Evolutionary conservation across 352 stramenopile genomes (phyloP), one percentile per base, ranked within the genome.

Genomic region (Phytopythium chamaehyphon): DNA sequence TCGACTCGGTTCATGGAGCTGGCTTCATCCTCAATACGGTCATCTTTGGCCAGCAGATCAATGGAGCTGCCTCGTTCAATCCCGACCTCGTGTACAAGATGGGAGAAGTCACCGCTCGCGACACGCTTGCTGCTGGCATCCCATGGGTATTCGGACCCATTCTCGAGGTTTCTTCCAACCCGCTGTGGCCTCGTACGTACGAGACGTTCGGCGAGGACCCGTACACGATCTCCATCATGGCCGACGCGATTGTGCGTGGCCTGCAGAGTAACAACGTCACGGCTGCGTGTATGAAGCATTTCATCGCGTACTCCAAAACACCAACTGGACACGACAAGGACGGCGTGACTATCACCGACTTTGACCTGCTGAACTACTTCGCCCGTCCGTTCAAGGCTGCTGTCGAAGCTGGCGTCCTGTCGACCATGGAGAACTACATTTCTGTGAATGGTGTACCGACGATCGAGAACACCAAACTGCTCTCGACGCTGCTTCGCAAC

Each of bases 121-220:
- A 97, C 55, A 97, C 87, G 0, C 57, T 76, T 19, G 84, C 83
- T 7, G 88, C 77, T 0, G 90, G 87, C 1, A 88, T 97, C 21
- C 69, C 71, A 3, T 97, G 88, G 88, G 51, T 97, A 1, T 97
- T 97, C 62, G 70, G 69, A 18, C 90, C 90, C 0, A 84, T 96
- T 18, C 61, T 86, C 2, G 79, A 90, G 46, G 64, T 98, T 45
- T 76, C 77, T 0, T 79, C 84, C 44, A 86, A 97, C 51, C 83
- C 86, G 3, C 61, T 89, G 24, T 97, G 90, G 89, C 63, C 77
- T 24, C 69, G 90, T 11, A 86, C 90, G 2, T 96, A 89, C 55
- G 92, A 98, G 66, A 97, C 89, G 16, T 98, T 97, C 69, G 86
- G 90, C 12, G 86, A 97, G 70, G 89, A 96, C 53, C 83, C 85